Percentiles rank a stretch among this genome's conserved stretches.
phyloP scores from a whole-genome alignment of 805 yeast species.

The Blastobotrys parvus region DNA sequence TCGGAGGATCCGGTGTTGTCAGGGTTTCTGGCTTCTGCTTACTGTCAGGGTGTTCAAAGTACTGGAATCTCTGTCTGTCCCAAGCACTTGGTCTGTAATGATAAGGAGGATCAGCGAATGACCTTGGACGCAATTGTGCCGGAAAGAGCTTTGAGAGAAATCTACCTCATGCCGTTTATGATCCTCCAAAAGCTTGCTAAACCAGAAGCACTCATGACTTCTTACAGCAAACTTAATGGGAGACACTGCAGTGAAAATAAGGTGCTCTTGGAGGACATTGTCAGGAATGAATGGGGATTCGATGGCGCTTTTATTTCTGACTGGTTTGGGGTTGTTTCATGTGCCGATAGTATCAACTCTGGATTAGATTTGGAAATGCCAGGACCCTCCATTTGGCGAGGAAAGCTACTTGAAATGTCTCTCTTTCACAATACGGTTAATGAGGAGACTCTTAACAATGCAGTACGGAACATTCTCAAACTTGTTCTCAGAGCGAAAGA shows the following conservation, averaged over 20 bases:
- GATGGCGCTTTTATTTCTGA: conserved; percentile 53
- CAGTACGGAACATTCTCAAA: conserved; percentile 40
- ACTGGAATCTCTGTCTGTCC: conserved; percentile 45
- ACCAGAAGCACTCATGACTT: conserved; percentile 53
- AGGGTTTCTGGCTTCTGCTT: conserved; percentile 39
- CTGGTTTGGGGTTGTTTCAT: conserved; percentile 53
- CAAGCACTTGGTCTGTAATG: conserved; percentile 59
- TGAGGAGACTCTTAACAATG: conserved; percentile 35
- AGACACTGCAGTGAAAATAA: conserved; percentile 44
- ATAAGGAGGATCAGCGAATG: conserved; percentile 48
- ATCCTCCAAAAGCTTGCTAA: conserved; percentile 44
- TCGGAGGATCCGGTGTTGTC: conserved; percentile 51
- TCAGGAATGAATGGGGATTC: conserved; percentile 50
- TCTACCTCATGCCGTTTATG: conserved; percentile 57
- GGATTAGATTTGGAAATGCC: conserved; percentile 66
- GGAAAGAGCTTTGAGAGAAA: conserved; percentile 56
- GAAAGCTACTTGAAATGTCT: conserved; percentile 34
- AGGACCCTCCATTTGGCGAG: conserved; percentile 45
- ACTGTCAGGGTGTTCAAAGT: conserved; percentile 48
- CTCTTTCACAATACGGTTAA: conserved; percentile 18
- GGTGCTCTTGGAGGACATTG: conserved; percentile 36
- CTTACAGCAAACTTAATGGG: conserved; percentile 58
- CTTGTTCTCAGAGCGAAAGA: conserved; percentile 37
- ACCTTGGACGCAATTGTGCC: conserved; percentile 42
- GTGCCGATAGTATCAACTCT: conserved; percentile 38